These are phyloP conservation scores for Paecilomyces sp. DNA, from an alignment of 2,329 filamentous ascomycete species.

Conservation along the genomic window DNA sequence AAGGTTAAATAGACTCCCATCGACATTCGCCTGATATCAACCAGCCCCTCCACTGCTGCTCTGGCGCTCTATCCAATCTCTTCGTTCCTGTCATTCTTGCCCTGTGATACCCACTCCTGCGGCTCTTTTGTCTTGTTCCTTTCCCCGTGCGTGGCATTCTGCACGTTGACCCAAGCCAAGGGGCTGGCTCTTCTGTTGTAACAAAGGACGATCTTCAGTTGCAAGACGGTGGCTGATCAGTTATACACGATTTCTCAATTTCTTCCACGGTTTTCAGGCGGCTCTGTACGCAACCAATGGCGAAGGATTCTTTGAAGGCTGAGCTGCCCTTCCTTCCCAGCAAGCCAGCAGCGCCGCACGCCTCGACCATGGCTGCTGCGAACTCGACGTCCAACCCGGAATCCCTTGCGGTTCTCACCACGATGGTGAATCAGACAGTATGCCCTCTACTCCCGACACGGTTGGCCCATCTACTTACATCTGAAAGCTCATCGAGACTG, in stretches of 20 bases:
- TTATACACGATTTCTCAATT: not conserved
- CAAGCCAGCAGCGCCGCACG: not conserved
- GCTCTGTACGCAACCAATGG: not conserved
- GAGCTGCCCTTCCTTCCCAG: not conserved
- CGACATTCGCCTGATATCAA: not conserved
- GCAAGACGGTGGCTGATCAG: not conserved
- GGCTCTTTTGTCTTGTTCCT: not conserved
- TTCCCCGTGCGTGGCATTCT: not conserved
- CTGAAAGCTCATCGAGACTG: constrained; percentile 34
- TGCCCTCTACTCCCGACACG: constrained; percentile 1
- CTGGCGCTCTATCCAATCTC: not conserved
- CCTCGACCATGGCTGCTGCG: constrained; percentile 12
- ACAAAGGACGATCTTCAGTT: not conserved
- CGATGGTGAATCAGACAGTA: constrained; percentile 32
- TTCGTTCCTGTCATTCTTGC: not conserved
- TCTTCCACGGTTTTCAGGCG: not conserved
- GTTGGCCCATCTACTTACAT: constrained; percentile 12
- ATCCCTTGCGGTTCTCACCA: constrained; percentile 27
- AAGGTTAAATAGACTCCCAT: constrained; percentile 1
- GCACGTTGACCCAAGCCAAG: not conserved
- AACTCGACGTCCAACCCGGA: constrained; percentile 20
- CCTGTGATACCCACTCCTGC: not conserved
- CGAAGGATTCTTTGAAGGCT: not conserved
- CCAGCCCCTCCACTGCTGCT: not conserved
- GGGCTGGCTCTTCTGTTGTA: not conserved